Base-by-base conservation (phyloP, 768 basidiomycete species). In the Pulveroboletus sp. region DNA sequence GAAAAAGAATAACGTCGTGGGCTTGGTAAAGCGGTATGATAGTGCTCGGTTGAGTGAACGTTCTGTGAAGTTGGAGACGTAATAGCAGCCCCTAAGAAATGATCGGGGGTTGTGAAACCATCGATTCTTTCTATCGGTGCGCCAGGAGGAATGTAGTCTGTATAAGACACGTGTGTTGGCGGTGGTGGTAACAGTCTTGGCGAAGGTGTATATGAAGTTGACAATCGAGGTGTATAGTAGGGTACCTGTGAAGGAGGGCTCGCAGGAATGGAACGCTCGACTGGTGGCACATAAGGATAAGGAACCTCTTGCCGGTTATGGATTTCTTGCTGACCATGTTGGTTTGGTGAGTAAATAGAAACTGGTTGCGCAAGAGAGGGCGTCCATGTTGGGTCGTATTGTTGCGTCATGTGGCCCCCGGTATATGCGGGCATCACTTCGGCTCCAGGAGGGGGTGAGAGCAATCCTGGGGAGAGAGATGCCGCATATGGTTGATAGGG, bases 31-130 rank as follows among this genome's bases (percentile, higher is more conserved):
- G 79, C 78, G 0, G 83, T 82, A 24, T 79, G 78, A 52, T 79
- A 68, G 13, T 84, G 73, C 24, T 80, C 80, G 13, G 78, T 75
- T 38, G 75, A 63, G 43, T 77, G 77, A 9, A 87, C 67, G 54
- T 85, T 83, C 40, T 77, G 77, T 24, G 84, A 67, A 38, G 83
- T 74, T 11, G 82, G 75, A 4, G 77, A 74, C 21, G 21, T 21
- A 17, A 83, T 78, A 15, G 76, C 76, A 49, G 78, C 75, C 36
- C 83, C 85, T 59, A 82, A 82, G 32, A 81, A 80, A 57, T 79
- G 79, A 66, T 81, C 75, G 5, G 73, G 68, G 41, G 76, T 77
- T 8, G 66, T 47, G 53, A 53, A 52, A 10, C 43, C 57, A 15
- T 61, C 55, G 26, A 56, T 51, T 37, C 36, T 32, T 39, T 54